These are phyloP conservation scores for Sequoia sempervirens DNA, from an alignment of 75 land plant genomes.

Conservation along the genomic window DNA sequence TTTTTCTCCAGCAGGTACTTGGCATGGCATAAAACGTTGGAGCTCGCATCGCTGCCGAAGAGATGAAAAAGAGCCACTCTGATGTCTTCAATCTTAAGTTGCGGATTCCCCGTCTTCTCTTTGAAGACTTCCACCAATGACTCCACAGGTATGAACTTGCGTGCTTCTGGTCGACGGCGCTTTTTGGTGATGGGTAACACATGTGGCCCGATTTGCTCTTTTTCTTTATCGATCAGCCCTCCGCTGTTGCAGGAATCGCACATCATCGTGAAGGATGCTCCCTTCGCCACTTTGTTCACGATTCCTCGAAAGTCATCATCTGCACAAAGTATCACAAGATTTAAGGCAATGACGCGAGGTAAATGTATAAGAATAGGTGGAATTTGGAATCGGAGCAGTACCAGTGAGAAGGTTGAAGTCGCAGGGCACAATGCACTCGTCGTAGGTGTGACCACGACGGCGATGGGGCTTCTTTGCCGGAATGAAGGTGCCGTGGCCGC, in stretches of 20 bases:
- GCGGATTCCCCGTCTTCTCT: conserved; percentile 19
- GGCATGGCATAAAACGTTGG: conserved; percentile 18
- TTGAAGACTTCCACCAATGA: conserved; percentile 21
- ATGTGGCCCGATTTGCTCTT: conserved; percentile 70
- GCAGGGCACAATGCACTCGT: conserved; percentile 78
- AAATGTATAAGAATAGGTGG: background rate
- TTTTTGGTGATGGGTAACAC: conserved; percentile 24
- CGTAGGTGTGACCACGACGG: conserved; percentile 3
- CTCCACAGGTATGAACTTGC: conserved; percentile 20
- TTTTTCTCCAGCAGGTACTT: conserved; percentile 4
- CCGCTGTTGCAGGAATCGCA: conserved; percentile 85
- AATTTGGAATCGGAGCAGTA: background rate
- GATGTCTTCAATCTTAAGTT: conserved; percentile 20
- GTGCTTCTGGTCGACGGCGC: conserved; percentile 14
- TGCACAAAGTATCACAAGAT: conserved; percentile 8
- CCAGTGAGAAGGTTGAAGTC: conserved; percentile 89
- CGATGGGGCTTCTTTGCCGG: conserved; percentile 15
- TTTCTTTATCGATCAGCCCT: conserved; percentile 69
- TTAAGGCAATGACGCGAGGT: background rate
- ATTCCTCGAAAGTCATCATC: conserved; percentile 74
- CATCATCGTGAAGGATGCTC: conserved; percentile 62
- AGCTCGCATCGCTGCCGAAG: conserved; percentile 33
- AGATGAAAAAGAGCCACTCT: conserved; percentile 25
- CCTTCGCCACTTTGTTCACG: conserved; percentile 55
- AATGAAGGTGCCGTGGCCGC: conserved; percentile 71